Evolutionary conservation across 2,329 filamentous ascomycete species (phyloP), one percentile per base, ranked within the genome.

Genomic region (Berkeleyomyces basicola): DNA sequence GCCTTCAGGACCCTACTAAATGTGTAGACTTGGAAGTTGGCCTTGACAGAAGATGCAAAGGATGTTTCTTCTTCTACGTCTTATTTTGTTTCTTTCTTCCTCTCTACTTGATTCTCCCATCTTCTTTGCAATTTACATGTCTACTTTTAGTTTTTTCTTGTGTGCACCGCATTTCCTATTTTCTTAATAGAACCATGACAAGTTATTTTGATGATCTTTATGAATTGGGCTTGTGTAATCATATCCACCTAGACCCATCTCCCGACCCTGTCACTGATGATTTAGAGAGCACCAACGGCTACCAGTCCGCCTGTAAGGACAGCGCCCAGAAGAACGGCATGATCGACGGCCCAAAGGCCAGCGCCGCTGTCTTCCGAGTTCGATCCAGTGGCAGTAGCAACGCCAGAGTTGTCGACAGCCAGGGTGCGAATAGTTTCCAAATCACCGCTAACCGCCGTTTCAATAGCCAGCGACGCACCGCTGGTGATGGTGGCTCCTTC

Each of bases 221-320:
- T 23, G 23, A 23, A 23, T 23, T 23, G 1, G 23, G 23, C 23
- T 23, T 23, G 23, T 23, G 23, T 23, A 23, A 23, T 23, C 23
- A 23, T 23, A 2, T 2, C 23, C 23, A 23, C 23, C 23, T 23
- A 23, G 23, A 23, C 23, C 23, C 2, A 23, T 23, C 23, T 23
- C 23, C 23, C 23, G 23, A 23, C 23, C 23, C 23, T 2, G 23
- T 2, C 23, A 23, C 23, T 23, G 23, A 23, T 23, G 23, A 55
- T 66, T 37, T 65, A 69, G 65, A 69, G 58, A 37, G 66, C 23
- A 3, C 64, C 68, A 58, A 65, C 67, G 6, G 63, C 66, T 2
- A 65, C 64, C n/a, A 68, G 36, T 14, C 65, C 63, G 9, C 65
- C 68, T 5, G 63, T 67, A 42, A 69, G 58, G 40, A 63, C 63